phyloP scores from a whole-genome alignment of 1,284 basidiomycete species.

The Moniliella sp. region DNA sequence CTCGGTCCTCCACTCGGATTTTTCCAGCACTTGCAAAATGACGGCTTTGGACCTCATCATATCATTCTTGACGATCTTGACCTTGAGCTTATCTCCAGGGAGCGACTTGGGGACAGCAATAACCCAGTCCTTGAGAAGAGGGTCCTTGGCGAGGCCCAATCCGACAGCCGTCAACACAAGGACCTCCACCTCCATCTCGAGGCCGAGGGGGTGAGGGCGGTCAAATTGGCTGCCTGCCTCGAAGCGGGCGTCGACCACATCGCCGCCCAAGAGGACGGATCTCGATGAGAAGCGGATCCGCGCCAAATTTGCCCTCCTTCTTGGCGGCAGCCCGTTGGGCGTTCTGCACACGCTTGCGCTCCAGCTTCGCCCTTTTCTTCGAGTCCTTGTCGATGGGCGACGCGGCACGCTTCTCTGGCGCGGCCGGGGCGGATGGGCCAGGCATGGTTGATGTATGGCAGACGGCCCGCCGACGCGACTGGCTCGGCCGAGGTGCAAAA shows the following conservation, averaged over 20 bases:
- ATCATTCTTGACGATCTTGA: slow-evolving; percentile 15
- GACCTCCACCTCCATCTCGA: not conserved
- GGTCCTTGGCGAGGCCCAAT: slow-evolving; percentile 21
- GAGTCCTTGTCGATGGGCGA: no score
- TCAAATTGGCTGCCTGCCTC: no score
- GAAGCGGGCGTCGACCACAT: not conserved
- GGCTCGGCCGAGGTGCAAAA: no score
- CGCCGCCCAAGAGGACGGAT: not conserved
- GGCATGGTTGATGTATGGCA: no score
- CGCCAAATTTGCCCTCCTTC: not conserved
- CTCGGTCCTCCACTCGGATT: slow-evolving; percentile 5
- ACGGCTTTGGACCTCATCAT: slow-evolving; percentile 17
- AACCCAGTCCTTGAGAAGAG: slow-evolving; percentile 21
- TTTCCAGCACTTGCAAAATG: slow-evolving; percentile 9
- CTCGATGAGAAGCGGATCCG: not conserved
- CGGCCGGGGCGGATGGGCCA: no score
- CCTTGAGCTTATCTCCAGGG: slow-evolving; percentile 19
- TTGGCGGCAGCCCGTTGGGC: no score
- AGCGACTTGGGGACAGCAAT: slow-evolving; percentile 21
- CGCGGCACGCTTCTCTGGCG: no score
- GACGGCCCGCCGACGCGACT: no score
- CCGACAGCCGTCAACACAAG: slow-evolving; percentile 1
- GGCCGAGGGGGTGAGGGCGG: no score
- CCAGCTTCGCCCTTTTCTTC: no score
- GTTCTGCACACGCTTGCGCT: no score